Conservation (phyloP, 2,329 filamentous ascomycete species). For the Penicillium paneum region DNA sequence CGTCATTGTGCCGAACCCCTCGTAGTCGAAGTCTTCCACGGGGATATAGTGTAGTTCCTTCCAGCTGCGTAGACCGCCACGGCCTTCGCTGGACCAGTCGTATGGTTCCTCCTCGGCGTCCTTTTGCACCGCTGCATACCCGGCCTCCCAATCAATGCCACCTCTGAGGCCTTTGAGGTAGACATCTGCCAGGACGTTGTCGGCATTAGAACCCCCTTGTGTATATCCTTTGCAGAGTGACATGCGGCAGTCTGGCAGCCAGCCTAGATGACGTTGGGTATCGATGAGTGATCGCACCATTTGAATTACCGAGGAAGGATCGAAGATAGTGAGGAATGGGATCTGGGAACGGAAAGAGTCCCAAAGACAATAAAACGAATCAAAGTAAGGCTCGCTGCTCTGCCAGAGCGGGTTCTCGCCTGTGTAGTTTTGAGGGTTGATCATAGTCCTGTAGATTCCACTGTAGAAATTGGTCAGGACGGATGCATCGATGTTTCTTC, state of each 20-base stretch:
- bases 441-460: constrained; percentile 66
- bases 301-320: constrained; percentile 58
- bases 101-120: constrained; percentile 68
- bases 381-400: constrained; percentile 65
- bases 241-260: constrained; percentile 73
- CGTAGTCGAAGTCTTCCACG: constrained; percentile 63
- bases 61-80: constrained; percentile 69
- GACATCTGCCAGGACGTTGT: constrained; percentile 64
- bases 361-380: constrained; percentile 74
- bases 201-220: constrained; percentile 70
- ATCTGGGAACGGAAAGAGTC: constrained; percentile 67
- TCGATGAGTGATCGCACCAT: constrained; percentile 70
- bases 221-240: constrained; percentile 66
- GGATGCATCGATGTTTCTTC: constrained; percentile 28
- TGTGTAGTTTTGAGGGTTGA: constrained; percentile 70
- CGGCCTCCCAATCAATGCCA: constrained; percentile 64
- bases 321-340: constrained; percentile 65
- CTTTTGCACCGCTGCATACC: constrained; percentile 65
- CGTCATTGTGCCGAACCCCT: constrained; percentile 66
- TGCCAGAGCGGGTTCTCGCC: constrained; percentile 67
- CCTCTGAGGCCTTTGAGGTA: constrained; percentile 63
- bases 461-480: constrained; percentile 61
- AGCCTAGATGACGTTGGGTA: constrained; percentile 66
- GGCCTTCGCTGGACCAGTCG: constrained; percentile 67
- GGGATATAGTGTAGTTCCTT: constrained; percentile 68